phyloP scores from a whole-genome alignment of 2,329 filamentous ascomycete species.

The Pezicula carpinea region DNA sequence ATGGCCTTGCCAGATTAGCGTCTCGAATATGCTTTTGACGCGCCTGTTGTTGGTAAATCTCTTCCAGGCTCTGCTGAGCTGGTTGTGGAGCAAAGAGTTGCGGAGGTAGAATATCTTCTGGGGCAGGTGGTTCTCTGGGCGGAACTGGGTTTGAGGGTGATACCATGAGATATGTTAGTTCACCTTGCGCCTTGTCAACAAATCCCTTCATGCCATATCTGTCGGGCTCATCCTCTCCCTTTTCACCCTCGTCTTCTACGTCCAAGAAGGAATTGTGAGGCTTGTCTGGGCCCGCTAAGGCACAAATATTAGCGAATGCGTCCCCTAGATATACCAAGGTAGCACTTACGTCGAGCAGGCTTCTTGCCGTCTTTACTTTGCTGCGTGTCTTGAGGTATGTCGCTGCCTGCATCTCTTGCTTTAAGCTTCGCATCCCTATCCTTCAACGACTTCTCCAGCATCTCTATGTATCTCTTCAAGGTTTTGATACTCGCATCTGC shows the following conservation, averaged over 20 bases:
- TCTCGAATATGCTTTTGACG: constrained; percentile 56
- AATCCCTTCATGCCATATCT: constrained; percentile 53
- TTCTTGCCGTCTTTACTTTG: constrained; percentile 49
- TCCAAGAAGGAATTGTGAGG: constrained; percentile 34
- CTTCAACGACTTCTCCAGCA: constrained; percentile 84
- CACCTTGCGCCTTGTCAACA: constrained; percentile 59
- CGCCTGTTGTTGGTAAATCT: constrained; percentile 28
- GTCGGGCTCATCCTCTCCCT: constrained; percentile 32
- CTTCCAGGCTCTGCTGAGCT: constrained; percentile 32
- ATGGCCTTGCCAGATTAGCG: constrained; percentile 43
- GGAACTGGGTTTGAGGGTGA: constrained; percentile 61
- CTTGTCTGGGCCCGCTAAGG: constrained; percentile 16
- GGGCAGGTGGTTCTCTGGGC: constrained; percentile 58
- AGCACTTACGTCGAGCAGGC: constrained; percentile 47
- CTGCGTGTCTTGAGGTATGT: constrained; percentile 27
- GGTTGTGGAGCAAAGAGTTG: constrained; percentile 38
- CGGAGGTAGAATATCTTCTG: constrained; percentile 53
- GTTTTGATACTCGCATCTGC: constrained; percentile 86
- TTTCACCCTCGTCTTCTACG: constrained; percentile 39
- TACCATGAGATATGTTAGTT: constrained; percentile 65
- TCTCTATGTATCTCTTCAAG: constrained; percentile 81
- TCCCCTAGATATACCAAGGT: constrained; percentile 3
- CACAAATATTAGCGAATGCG: background rate
- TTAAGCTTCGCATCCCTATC: constrained; percentile 73
- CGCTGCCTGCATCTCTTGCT: constrained; percentile 39